Conservation (phyloP, 2,329 filamentous ascomycete genomes). For the Basipetospora chlamydospora region DNA sequence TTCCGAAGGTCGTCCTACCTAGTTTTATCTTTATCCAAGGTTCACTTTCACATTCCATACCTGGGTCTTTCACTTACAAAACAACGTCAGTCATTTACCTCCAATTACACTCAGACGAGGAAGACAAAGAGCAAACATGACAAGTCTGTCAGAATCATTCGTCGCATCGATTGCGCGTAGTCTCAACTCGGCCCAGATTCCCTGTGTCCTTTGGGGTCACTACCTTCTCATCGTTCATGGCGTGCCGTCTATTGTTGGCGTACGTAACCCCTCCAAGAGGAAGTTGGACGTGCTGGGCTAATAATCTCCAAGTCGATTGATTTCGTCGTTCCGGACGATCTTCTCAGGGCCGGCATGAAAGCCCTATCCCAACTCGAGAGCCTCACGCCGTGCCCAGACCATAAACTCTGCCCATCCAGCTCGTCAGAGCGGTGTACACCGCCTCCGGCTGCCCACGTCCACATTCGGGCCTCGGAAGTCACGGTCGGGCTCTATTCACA, state of each 20-base stretch:
- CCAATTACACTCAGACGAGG: background rate
- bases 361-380: constrained; percentile 6
- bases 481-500: constrained; percentile 12
- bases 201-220: constrained; percentile 13
- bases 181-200: constrained; percentile 10
- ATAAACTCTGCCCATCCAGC: constrained; percentile 7
- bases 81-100: background rate
- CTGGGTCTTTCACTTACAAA: too few relatives aligned
- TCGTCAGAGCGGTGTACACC: constrained; percentile 9
- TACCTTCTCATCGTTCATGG: constrained; percentile 12
- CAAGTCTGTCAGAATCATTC: constrained; percentile 5
- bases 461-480: constrained; percentile 9
- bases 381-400: constrained; percentile 8
- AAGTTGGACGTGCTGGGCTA: background rate
- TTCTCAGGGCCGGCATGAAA: constrained; percentile 6
- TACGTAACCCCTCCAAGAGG: background rate
- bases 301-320: constrained; percentile 9
- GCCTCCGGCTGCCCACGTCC: constrained; percentile 9
- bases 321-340: constrained; percentile 11
- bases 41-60: too few relatives aligned
- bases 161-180: constrained; percentile 9
- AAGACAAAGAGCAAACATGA: background rate
- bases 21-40: too few relatives aligned
- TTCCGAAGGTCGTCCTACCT: too few relatives aligned
- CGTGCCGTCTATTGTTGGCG: constrained; percentile 10